A percentile compares a stretch with the other conserved stretches of the same genome.
Conservation (phyloP, 1,284 basidiomycete species). For the Cerrena zonata region DNA sequence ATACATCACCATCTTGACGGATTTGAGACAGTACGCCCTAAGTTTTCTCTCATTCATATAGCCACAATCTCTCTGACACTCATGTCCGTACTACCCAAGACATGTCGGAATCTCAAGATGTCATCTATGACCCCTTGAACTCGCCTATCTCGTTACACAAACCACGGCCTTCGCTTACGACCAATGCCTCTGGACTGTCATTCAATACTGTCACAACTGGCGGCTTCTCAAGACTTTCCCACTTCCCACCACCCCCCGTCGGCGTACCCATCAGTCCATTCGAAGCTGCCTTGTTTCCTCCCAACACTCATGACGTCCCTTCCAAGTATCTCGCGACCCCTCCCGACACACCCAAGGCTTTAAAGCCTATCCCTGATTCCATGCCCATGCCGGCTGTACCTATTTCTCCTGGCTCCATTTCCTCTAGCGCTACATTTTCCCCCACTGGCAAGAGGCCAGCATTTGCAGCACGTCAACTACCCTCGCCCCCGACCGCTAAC, state of each 20-base stretch:
- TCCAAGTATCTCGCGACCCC: slow-evolving; percentile 6
- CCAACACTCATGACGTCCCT: slow-evolving; percentile 2
- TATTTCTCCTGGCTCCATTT: not conserved
- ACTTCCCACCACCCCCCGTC: slow-evolving; percentile 37
- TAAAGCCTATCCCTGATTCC: not conserved
- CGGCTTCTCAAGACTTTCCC: slow-evolving; percentile 33
- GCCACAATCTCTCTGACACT: not conserved
- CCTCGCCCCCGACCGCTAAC: not conserved
- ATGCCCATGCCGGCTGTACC: not conserved
- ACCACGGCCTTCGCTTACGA: slow-evolving; percentile 35
- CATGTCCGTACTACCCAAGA: not conserved
- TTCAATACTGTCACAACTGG: slow-evolving; percentile 48
- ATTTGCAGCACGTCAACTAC: not conserved
- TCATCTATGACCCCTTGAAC: slow-evolving; percentile 5
- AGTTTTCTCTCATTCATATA: not conserved
- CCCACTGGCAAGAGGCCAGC: not conserved
- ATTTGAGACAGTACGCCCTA: slow-evolving; percentile 3
- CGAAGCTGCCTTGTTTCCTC: slow-evolving; percentile 13
- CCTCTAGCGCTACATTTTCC: not conserved
- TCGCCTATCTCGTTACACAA: slow-evolving; percentile 26
- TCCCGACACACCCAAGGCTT: not conserved
- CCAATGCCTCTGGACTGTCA: slow-evolving; percentile 48
- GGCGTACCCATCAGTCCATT: slow-evolving; percentile 29
- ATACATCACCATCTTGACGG: slow-evolving; percentile 4
- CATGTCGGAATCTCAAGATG: slow-evolving; percentile 7